Evolutionary conservation across 1,284 basidiomycete species (phyloP), one percentile per base, ranked within the genome.

Genomic region (Ceratobasidium sp.): DNA sequence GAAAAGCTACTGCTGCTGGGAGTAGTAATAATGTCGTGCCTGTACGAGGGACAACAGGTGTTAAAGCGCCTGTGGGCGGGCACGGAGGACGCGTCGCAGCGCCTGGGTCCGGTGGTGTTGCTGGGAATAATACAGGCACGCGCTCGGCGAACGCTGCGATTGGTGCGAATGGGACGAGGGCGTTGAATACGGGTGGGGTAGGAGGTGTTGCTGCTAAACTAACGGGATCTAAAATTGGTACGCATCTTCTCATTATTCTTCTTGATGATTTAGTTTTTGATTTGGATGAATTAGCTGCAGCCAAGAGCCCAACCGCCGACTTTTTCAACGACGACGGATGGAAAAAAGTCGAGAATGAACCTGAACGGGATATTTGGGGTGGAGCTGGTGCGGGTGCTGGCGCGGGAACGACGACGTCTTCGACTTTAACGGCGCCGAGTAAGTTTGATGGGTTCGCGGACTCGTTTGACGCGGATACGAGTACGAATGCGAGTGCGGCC

Each of bases 381-480:
- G 54, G 78, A 59, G 56, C n/a, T 4, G 71, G n/a, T 7, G 65
- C 20, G 1, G 33, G 33, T 33, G 33, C 33, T 33, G 33, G 33
- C 33, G 33, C 33, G 33, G 33, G 33, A n/a, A 33, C 54, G 23
- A 54, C 20, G 48, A 42, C 62, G 9, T 44, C 42, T 20, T 12
- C 56, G 17, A 9, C 40, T 7, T 56, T 20, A 1, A n/a, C 40
- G 40, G 6, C 57, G 38, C 38, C 26, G 40, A 38, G 40, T 56
- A 71, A 65, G 57, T 78, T 78, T 67, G 76, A 79, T 50, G 78
- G 78, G 33, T 80, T 80, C 62, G 78, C 75, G 5, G 79, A 80
- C 61, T 78, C 78, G 65, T 79, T 80, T 67, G 75, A 78, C 46
- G 57, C 75, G 26, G 70, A 62, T 62, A n/a, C 50, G 50, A 33